Base-by-base conservation (phyloP, 345 rosid genomes). In the Syzygium grande region DNA sequence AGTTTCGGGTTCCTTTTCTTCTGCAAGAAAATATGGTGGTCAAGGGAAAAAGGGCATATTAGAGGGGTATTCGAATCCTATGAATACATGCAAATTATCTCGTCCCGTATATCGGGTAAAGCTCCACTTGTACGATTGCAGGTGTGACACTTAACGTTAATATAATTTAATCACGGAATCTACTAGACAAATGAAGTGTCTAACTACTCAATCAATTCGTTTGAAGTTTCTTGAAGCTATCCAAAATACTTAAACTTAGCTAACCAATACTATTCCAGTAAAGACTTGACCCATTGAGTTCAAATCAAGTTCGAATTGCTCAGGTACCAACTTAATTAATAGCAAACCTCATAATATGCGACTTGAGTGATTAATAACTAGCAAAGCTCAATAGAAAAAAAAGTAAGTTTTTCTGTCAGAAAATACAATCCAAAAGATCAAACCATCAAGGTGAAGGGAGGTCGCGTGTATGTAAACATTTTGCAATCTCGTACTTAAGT, bases 1-100 rank as follows among this genome's bases (percentile, higher is more conserved):
- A 96, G 91, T 88, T 92, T 97, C 79, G 99, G 98, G 1, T 93
- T 96, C 84, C 46, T 95, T 43, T 91, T 89, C 51, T 88, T 94
- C 99, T 97, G 93, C 65, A 90, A 91, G 27, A 54, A 22, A 30
- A 12, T 21, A 30, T 54, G 16, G 86, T 10, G 21, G 34, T 85
- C 29, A 3, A 34, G 65, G 46, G 46, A 85, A 34, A 58, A 43
- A 3, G 15, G 11, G 29, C 21, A 85, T 38, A 34, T 34, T n/a
- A 22, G 25, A 15, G 63, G 19, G 59, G 15, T 59, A 59, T 59
- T 59, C 25, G 16, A 11, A 59, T 11, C 13, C 65, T 11, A 11
- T 59, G 25, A 27, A 13, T 7, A 61, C 17, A 2, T 1, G 17
- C 34, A 1, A 61, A 61, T 61, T 34, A 61, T 61, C 9, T n/a